Conservation (phyloP, 78 protist species). For the Emiliania huxleyi region DNA sequence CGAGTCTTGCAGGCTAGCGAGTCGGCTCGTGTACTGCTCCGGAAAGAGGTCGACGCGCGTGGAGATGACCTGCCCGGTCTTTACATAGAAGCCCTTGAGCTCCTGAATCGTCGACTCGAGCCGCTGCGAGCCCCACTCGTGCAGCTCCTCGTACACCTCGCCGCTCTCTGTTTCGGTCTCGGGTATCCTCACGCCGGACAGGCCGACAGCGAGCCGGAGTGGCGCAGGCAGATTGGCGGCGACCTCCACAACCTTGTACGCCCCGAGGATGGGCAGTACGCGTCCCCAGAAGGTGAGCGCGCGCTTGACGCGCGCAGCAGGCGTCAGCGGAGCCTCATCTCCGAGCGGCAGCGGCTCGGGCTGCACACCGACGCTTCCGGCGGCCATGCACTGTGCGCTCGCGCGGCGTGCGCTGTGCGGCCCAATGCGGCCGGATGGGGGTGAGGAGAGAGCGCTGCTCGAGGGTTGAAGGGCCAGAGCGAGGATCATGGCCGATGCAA, state of each 20-base stretch:
- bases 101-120: not conserved
- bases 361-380: too few species aligned
- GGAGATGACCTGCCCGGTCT: conserved; percentile 34
- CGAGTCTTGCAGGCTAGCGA: not conserved
- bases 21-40: conserved; percentile 25
- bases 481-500: too few species aligned
- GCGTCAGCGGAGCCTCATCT: not conserved
- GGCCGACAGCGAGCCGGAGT: not conserved
- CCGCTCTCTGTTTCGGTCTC: not conserved
- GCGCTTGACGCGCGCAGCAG: not conserved
- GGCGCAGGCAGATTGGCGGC: not conserved
- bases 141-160: not conserved
- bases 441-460: too few species aligned
- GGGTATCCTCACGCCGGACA: not conserved
- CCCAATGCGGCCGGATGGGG: too few species aligned
- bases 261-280: not conserved
- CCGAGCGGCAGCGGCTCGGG: too few species aligned
- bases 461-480: too few species aligned
- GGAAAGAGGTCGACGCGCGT: conserved; percentile 36
- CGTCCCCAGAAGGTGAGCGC: conserved; percentile 4
- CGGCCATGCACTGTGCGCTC: too few species aligned
- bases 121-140: conserved; percentile 19
- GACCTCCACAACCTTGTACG: not conserved
- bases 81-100: conserved; percentile 14
- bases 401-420: too few species aligned